Evolutionary conservation across 1,284 basidiomycete genomes (phyloP).

Genomic region (Ceratobasidium sp.): DNA sequence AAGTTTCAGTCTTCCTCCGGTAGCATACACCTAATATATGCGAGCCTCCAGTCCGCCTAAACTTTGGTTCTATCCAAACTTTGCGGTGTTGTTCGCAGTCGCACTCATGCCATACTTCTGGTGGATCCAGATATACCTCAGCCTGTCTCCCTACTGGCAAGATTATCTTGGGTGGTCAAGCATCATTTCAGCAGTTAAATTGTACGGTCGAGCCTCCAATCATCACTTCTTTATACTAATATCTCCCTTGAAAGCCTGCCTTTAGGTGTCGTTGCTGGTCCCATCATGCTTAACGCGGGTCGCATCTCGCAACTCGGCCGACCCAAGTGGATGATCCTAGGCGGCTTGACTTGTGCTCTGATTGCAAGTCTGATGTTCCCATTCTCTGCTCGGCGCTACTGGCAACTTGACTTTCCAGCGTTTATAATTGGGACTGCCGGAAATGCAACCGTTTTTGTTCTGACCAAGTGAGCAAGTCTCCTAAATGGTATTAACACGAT

Average conservation of each 20-base stretch:
- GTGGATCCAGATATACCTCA: constrained; percentile 4
- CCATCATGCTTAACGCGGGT: constrained; percentile 59
- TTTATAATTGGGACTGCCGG: constrained; percentile 54
- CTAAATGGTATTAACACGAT: background rate
- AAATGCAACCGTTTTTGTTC: constrained; percentile 43
- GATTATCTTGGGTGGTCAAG: constrained; percentile 38
- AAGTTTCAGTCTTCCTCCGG: constrained; percentile 15
- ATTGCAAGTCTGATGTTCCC: constrained; percentile 63
- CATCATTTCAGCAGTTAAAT: constrained; percentile 37
- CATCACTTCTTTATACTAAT: background rate
- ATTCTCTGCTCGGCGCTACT: constrained; percentile 63
- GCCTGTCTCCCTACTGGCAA: constrained; percentile 32
- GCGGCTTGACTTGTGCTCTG: constrained; percentile 59
- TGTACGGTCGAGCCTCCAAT: background rate
- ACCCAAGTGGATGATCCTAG: constrained; percentile 64
- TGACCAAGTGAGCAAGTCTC: constrained; percentile 47
- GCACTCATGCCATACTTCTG: no score
- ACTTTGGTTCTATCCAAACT: constrained; percentile 38
- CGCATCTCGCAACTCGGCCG: constrained; percentile 58
- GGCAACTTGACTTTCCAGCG: constrained; percentile 64
- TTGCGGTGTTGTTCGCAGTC: constrained; percentile 45
- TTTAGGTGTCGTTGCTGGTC: constrained; percentile 50
- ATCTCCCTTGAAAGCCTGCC: constrained; percentile 28
- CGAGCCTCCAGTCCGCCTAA: constrained; percentile 48
- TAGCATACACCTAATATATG: constrained; percentile 45